These are phyloP conservation scores for Amanita thiersii DNA, from an alignment of 768 basidiomycete genomes.

Conservation along the genomic window DNA sequence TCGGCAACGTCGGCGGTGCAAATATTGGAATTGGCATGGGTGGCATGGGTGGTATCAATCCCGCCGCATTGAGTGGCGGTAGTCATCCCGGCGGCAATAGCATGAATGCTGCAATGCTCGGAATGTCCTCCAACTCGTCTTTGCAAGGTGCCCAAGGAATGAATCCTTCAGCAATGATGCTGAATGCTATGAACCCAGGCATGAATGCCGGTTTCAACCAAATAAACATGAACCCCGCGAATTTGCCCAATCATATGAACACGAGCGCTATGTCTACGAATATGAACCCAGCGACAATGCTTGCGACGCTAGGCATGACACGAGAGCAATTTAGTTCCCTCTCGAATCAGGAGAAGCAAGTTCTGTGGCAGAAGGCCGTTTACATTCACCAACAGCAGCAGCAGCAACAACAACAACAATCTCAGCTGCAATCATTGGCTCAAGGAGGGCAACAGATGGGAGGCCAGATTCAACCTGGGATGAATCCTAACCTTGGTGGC, in stretches of 20 bases:
- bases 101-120: conserved; percentile 5
- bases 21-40: conserved; percentile 7
- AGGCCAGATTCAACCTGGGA: conserved; percentile 4
- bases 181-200: conserved; percentile 8
- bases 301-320: conserved; percentile 16
- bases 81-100: conserved; percentile 1
- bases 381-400: conserved; percentile 13
- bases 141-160: conserved; percentile 7
- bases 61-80: conserved; percentile 8
- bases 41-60: conserved; percentile 15
- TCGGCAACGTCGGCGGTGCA: conserved; percentile 5
- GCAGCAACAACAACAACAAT: conserved; percentile 11
- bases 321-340: conserved; percentile 23
- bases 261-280: conserved; percentile 9
- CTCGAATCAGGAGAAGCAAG: conserved; percentile 17
- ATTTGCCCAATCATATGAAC: conserved; percentile 4
- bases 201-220: conserved; percentile 8
- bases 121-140: conserved; percentile 1
- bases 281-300: conserved; percentile 6
- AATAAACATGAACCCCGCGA: conserved; percentile 10
- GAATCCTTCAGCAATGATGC: conserved; percentile 12
- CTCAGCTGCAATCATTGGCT: conserved; percentile 11
- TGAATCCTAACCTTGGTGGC: neutral
- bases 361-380: conserved; percentile 16
- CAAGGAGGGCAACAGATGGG: conserved; percentile 8